Evolutionary conservation across 306 rosid species (phyloP).

Genomic region (Begonia fuchsioides): DNA sequence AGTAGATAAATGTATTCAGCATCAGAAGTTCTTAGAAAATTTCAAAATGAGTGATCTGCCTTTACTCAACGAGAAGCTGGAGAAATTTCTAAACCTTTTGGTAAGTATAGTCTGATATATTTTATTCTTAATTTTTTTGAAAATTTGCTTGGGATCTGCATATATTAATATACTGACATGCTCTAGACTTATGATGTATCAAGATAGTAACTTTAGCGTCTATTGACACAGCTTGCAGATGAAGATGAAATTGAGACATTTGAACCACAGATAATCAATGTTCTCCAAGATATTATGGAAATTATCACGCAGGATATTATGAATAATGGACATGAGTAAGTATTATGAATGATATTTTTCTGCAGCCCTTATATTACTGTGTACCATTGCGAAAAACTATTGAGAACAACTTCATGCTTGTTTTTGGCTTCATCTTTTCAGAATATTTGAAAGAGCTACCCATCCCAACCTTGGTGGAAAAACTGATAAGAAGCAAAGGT

Average conservation of each 20-base stretch:
- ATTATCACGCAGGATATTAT: conserved; percentile 80
- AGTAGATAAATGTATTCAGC: conserved; percentile 24
- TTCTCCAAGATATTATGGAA: conserved; percentile 86
- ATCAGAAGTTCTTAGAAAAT: conserved; percentile 24
- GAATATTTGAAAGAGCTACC: conserved; percentile 30
- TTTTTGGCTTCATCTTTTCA: conserved; percentile 20
- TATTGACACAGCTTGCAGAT: conserved; percentile 37
- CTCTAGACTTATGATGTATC: conserved; percentile 5
- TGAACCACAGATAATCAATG: conserved; percentile 59
- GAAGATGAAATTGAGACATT: conserved; percentile 15
- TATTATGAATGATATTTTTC: conserved; percentile 9
- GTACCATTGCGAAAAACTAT: conserved; percentile 1
- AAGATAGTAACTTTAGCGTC: conserved; percentile 9
- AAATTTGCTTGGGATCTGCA: neutral
- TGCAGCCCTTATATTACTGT: conserved; percentile 4
- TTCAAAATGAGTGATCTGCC: conserved; percentile 77
- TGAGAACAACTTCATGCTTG: conserved; percentile 10
- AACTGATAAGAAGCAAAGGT: conserved; percentile 39
- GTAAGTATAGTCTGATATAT: conserved; percentile 21
- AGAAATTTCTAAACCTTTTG: conserved; percentile 59
- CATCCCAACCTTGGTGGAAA: conserved; percentile 8
- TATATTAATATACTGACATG: conserved; percentile 7
- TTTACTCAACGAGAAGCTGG: conserved; percentile 70
- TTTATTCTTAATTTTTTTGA: too few species aligned
- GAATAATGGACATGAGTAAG: conserved; percentile 57